Evolutionary conservation across 2,329 filamentous ascomycete genomes (phyloP), one percentile per base, ranked within the genome.

Genomic region (Fusarium vanettenii): DNA sequence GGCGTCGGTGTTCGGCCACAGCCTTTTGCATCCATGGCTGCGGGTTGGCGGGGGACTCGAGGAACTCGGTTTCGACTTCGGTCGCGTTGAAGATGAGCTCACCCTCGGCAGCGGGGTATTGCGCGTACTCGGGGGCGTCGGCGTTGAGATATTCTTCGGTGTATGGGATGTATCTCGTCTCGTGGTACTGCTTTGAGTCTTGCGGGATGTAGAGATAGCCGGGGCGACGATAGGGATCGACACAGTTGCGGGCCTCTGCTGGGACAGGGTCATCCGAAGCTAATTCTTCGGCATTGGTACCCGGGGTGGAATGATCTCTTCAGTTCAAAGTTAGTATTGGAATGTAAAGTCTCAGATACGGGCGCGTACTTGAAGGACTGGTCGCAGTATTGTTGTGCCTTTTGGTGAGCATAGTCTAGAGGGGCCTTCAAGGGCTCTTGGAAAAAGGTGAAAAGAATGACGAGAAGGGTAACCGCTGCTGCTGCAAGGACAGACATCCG

Each of bases 11-110:
- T 33, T 75, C 73, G 0, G 52, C n/a, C 6, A 74, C 62, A 18
- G 73, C 70, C 70, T 67, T 69, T 14, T 48, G 70, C 73, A 75
- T 75, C 73, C 73, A 75, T 60, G 68, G 67, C 5, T 71, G 61
- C 2, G 73, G 73, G 14, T 75, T 76, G 0, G 59, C 60, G 13
- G 33, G 20, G 0, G 70, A 37, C 1, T 76, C 60, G 1, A 75
- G 70, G 3, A 65, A 74, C 8, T 71, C 70, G 7, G 64, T 31
- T 4, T 74, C 73, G 10, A 74, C 80, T 2, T 86, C 80, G 0
- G 91, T 92, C 25, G 92, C 92, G 75, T 95, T 95, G 8, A 91
- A 92, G 81, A 95, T 94, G 20, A 94, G 90, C 1, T 90, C 83
- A 4, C 72, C 61, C 6, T 55, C 31, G 5, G 66, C 57, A 0